Evolutionary conservation across 2,329 filamentous ascomycete species (phyloP), one percentile per base, ranked within the genome.

Genomic region (Gnomoniopsis smithogilvyi): DNA sequence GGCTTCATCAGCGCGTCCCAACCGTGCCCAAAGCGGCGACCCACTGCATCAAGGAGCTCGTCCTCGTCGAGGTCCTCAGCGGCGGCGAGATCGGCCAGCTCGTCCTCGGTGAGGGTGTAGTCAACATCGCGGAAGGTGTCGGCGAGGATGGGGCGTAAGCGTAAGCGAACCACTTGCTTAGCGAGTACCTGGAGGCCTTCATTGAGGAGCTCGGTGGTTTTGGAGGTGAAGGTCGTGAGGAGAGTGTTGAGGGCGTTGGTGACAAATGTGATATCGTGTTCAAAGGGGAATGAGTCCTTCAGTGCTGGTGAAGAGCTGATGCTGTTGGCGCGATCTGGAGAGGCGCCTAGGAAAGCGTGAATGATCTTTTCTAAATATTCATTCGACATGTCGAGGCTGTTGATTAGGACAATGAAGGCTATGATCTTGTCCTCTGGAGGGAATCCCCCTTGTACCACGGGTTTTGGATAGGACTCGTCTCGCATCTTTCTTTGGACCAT

Each of bases 401-500:
- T 99, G 73, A 97, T 92, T 50, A 97, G 82, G 22, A 98, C 88
- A 17, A 97, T 86, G 72, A 99, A 99, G 3, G 90, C 82, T 54
- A 98, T 85, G 64, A 97, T 90, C 66, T 89, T 91, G 67, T 92
- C 87, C 72, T 99, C 95, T 0, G 93, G 91, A 0, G 94, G 94
- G 48, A 93, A 81, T 0, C 87, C 89, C 43, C 92, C 92, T 71
- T 92, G 88, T 1, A 93, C 84, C 0, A 85, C 77, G 2, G 91
- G 81, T 68, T 89, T 91, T 0, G 94, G 95, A 69, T 97, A 98
- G 62, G 88, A 90, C 73, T 99, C 95, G 70, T 98, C 92, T 48
- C 92, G 87, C 95, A 99, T 98, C 74, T 96, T 96, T 60, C 94
- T 88, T 72, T 98, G 94, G 43, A 96, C 88, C 92, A 99, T 97